Conservation (phyloP, 805 yeast species). For the Sungouiella thailandica region DNA sequence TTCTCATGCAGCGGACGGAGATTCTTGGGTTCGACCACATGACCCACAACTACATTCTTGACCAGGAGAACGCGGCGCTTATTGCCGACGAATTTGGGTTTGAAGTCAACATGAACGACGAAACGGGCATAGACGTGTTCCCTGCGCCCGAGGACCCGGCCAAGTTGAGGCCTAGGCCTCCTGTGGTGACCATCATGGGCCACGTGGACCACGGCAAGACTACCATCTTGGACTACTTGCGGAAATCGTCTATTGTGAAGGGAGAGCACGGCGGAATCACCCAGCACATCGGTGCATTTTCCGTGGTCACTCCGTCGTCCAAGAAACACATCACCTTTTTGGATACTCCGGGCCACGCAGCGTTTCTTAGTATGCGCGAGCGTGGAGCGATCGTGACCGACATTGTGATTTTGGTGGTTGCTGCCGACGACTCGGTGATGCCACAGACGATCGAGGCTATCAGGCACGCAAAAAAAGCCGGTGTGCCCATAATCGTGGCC, state of each 20-base stretch:
- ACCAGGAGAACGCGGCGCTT: conserved; percentile 77
- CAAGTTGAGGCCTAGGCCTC: conserved; percentile 66
- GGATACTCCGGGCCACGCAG: conserved; percentile 98
- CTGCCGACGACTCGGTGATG: conserved; percentile 97
- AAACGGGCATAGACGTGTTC: conserved; percentile 56
- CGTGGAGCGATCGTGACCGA: conserved; percentile 95
- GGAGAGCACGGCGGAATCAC: conserved; percentile 95
- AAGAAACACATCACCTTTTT: conserved; percentile 79
- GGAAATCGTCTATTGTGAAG: conserved; percentile 79
- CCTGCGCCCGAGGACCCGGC: conserved; percentile 46
- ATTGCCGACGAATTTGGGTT: conserved; percentile 88
- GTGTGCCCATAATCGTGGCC: conserved; percentile 85
- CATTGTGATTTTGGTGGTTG: conserved; percentile 86
- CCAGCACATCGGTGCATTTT: conserved; percentile 96
- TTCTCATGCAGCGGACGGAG: conserved; percentile 52
- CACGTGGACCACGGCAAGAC: conserved; percentile 99
- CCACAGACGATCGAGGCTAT: conserved; percentile 97
- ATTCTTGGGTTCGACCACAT: conserved; percentile 68
- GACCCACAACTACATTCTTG: conserved; percentile 75
- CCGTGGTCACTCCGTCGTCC: conserved; percentile 72
- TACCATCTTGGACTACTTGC: conserved; percentile 78
- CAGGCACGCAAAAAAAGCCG: conserved; percentile 79
- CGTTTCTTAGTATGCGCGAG: conserved; percentile 92
- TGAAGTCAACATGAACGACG: conserved; percentile 52
- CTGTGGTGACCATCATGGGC: conserved; percentile 97